Conservation (phyloP, 768 basidiomycete species). For the Mycena belliarum region DNA sequence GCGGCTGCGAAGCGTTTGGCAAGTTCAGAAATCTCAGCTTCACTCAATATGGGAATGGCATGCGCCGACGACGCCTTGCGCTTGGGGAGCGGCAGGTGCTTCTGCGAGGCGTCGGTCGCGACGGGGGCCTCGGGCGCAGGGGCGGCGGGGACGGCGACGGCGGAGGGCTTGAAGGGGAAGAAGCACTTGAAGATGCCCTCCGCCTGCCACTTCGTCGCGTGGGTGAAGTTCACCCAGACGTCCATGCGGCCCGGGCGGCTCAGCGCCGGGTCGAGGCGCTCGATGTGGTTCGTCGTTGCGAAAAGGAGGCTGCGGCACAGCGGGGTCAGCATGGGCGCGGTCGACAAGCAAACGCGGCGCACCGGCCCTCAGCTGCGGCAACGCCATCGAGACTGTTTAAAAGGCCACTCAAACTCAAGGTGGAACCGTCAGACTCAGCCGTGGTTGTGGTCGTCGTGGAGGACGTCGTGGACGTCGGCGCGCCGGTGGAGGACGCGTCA, state of each 20-base stretch:
- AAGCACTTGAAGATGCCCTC: slow-evolving; percentile 94
- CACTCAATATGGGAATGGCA: slow-evolving; percentile 68
- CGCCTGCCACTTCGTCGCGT: slow-evolving; percentile 91
- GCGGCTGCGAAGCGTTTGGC: slow-evolving; percentile 81
- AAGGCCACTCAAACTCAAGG: slow-evolving; percentile 81
- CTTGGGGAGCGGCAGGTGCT: slow-evolving; percentile 68
- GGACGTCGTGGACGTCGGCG: slow-evolving; percentile 53
- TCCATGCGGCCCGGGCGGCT: slow-evolving; percentile 91
- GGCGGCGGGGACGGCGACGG: slow-evolving; percentile 25
- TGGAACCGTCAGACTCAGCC: slow-evolving; percentile 63
- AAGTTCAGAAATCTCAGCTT: slow-evolving; percentile 73
- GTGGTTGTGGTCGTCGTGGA: slow-evolving; percentile 45
- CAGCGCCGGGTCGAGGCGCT: slow-evolving; percentile 87
- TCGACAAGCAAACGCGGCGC: slow-evolving; percentile 29
- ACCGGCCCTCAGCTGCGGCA: slow-evolving; percentile 86
- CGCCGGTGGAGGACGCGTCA: slow-evolving; percentile 76
- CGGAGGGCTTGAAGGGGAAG: slow-evolving; percentile 70
- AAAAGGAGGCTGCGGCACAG: slow-evolving; percentile 71
- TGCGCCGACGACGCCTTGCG: slow-evolving; percentile 56
- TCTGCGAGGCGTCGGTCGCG: slow-evolving; percentile 53
- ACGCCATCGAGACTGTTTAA: slow-evolving; percentile 87
- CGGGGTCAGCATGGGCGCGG: slow-evolving; percentile 1
- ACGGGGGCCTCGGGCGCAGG: slow-evolving; percentile 22
- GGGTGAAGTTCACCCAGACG: slow-evolving; percentile 89
- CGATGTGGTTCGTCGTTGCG: slow-evolving; percentile 93